Base-by-base conservation (phyloP, 164 flowering plant genomes). In the Sextonia rubra region DNA sequence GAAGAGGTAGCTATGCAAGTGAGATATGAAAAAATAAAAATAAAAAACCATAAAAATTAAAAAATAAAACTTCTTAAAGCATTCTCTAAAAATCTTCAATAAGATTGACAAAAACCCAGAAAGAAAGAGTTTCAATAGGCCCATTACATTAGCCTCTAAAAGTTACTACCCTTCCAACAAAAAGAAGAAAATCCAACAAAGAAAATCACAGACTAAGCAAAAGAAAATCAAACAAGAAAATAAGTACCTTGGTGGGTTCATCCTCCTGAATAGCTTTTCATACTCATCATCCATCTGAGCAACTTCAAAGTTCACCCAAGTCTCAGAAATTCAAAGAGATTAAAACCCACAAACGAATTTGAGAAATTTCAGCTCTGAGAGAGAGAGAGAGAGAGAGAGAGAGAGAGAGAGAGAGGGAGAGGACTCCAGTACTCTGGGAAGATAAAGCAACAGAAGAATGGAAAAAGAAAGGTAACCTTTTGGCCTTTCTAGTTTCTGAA, bases 181-280 rank as follows among this genome's bases (percentile, higher is more conserved):
- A 60, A 0, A 11, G 55, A 49, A 49, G 55, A 49, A 49, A 9
- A 8, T 17, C 20, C 56, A 49, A 49, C 56, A 49, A 14, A 49
- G 56, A 64, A 52, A 22, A 26, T 66, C 56, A 20, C 4, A 23
- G 3, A 37, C 12, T 17, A 14, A 30, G 44, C 9, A 29, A 44
- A 68, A 60, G 12, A 74, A 20, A 56, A 32, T 12, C 65, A n/a
- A 32, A 20, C 47, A 65, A 44, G 49, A 44, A 47, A 47, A 49
- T 15, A 24, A 60, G 2, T 76, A 86, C 89, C 87, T 83, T 62
- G 89, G 89, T 18, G 89, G 83, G 79, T 85, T 83, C 83, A 85
- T 79, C 76, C 89, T 83, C 77, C 84, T 79, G 58, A 85, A 60
- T 44, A 86, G 82, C 85, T 83, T 86, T 23, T 80, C 85, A 77